A percentile compares a stretch with the other conserved stretches of the same genome.
Evolutionary conservation across 352 stramenopile species (phyloP).

Genomic region (Sclerospora graminicola): DNA sequence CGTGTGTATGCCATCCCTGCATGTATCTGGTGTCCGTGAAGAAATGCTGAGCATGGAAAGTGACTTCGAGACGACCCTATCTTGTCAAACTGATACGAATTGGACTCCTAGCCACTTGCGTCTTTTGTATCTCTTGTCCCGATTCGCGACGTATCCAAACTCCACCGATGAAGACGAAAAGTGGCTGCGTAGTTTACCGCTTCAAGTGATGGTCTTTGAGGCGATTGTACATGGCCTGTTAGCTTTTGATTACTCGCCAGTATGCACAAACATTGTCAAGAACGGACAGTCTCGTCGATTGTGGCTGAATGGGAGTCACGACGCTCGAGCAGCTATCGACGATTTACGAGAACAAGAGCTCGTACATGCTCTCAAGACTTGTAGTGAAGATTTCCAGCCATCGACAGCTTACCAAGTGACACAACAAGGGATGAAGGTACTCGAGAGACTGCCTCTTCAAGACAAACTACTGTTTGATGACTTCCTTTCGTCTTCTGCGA

Average conservation of each 20-base stretch:
- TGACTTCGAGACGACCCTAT: no score
- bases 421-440: constrained; percentile 23
- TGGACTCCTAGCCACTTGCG: no score
- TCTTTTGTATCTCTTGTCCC: no score
- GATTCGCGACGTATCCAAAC: no score
- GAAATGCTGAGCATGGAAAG: no score
- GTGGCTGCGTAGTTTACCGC: no score
- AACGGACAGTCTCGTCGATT: constrained; percentile 60
- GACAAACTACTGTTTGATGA: no score
- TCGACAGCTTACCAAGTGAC: constrained; percentile 92
- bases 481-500: no score
- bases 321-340: constrained; percentile 76
- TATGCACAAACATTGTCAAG: constrained; percentile 92
- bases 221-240: no score
- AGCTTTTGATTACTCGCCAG: constrained; percentile 96
- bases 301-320: constrained; percentile 93
- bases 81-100: no score
- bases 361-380: constrained; percentile 92
- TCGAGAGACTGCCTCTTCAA: constrained; percentile 36
- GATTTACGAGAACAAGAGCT: constrained; percentile 90
- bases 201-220: no score
- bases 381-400: constrained; percentile 89
- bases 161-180: no score
- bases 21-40: constrained; percentile 74
- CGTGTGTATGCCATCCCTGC: neutral